phyloP scores from a whole-genome alignment of 2,329 filamentous ascomycete species.

The Diatrype stigma region DNA sequence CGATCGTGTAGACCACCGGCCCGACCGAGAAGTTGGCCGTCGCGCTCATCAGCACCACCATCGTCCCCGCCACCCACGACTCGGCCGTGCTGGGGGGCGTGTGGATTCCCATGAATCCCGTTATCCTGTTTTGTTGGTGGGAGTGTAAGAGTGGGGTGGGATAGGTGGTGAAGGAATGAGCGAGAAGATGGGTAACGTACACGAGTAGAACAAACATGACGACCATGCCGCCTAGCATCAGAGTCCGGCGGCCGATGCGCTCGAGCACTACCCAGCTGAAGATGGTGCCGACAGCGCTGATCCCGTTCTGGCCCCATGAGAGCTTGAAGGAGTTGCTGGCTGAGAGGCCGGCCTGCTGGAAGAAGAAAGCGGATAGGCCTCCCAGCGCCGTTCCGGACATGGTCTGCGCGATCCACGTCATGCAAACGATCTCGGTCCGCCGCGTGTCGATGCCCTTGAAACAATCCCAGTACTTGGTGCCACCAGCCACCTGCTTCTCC shows the following conservation, averaged over 20 bases:
- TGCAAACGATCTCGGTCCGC: slow-evolving; percentile 32
- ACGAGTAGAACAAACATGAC: slow-evolving; percentile 35
- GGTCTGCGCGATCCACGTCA: slow-evolving; percentile 29
- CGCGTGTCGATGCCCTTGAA: slow-evolving; percentile 36
- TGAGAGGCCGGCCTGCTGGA: slow-evolving; percentile 31
- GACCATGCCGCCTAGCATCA: slow-evolving; percentile 36
- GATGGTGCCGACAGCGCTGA: slow-evolving; percentile 38
- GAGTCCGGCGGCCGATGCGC: slow-evolving; percentile 34
- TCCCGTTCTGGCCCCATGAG: slow-evolving; percentile 31
- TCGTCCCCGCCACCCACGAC: slow-evolving; percentile 35
- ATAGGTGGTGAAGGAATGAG: background rate
- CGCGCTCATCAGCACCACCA: slow-evolving; percentile 39
- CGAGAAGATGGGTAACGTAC: slow-evolving; percentile 30
- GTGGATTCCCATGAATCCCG: slow-evolving; percentile 27
- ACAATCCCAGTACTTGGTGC: slow-evolving; percentile 36
- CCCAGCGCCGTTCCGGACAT: slow-evolving; percentile 28
- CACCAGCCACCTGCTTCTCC: slow-evolving; percentile 30
- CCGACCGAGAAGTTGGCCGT: slow-evolving; percentile 43
- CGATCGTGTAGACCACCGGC: slow-evolving; percentile 43
- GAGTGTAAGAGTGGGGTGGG: background rate
- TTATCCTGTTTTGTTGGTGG: slow-evolving; percentile 15
- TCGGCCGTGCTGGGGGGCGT: slow-evolving; percentile 36
- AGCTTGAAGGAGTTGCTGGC: slow-evolving; percentile 28
- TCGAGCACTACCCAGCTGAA: slow-evolving; percentile 36
- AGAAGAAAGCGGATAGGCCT: slow-evolving; percentile 32